Evolutionary conservation across 2,329 filamentous ascomycete genomes (phyloP).

Genomic region (Tolypocladium sp.): DNA sequence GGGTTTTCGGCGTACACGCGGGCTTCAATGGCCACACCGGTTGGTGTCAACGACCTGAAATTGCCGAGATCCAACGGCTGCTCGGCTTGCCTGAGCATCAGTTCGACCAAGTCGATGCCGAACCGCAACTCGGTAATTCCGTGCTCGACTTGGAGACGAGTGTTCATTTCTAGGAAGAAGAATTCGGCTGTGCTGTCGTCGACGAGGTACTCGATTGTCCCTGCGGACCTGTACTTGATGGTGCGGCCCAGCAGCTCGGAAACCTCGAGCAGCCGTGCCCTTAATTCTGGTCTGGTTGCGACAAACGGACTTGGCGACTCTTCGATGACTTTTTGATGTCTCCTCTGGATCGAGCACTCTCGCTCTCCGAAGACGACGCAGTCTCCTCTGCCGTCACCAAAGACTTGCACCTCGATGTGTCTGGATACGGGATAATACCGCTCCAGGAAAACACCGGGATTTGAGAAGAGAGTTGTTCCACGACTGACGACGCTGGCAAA

Average conservation of each 20-base stretch:
- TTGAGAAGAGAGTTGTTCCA: constrained; percentile 49
- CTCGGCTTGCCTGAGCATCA: constrained; percentile 28
- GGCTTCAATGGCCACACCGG: constrained; percentile 23
- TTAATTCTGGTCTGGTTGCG: constrained; percentile 19
- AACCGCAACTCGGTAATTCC: constrained; percentile 72
- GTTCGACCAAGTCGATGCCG: constrained; percentile 58
- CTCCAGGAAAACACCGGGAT: constrained; percentile 54
- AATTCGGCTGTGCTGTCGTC: constrained; percentile 53
- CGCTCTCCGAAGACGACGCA: constrained; percentile 54
- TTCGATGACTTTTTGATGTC: constrained; percentile 64
- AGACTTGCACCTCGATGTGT: constrained; percentile 61
- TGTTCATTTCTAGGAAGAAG: constrained; percentile 45
- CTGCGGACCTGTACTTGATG: constrained; percentile 20
- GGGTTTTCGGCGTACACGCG: constrained; percentile 39
- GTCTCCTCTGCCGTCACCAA: constrained; percentile 43
- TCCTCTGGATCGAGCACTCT: constrained; percentile 58
- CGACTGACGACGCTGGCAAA: constrained; percentile 46
- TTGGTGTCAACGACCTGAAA: constrained; percentile 6
- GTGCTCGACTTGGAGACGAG: constrained; percentile 68
- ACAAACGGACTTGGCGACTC: constrained; percentile 59
- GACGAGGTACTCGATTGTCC: constrained; percentile 47
- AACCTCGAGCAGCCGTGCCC: constrained; percentile 14
- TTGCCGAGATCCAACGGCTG: constrained; percentile 5
- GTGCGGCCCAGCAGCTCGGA: constrained; percentile 7
- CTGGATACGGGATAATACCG: constrained; percentile 50